Base-by-base conservation (phyloP, 257 asterid species). In the Osmanthus fragrans region DNA sequence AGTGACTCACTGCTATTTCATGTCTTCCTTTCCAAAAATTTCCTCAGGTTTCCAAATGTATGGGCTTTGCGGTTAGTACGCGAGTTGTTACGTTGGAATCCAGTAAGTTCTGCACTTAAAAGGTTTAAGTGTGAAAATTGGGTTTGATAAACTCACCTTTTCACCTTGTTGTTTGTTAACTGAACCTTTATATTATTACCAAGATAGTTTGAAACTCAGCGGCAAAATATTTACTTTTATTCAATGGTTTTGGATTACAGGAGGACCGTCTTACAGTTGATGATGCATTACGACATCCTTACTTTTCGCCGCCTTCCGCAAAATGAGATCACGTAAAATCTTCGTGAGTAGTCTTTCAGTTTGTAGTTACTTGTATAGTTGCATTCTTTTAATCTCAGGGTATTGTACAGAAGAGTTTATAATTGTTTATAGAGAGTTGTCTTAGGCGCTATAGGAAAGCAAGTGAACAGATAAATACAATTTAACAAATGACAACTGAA, bases 261-360 rank as follows among this genome's bases (percentile, higher is more conserved):
- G 98, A 91, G 87, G 95, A 91, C 70, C 89, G 99, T 33, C 85
- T 89, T 37, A 78, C 87, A 70, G 96, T 95, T 74, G 99, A 93
- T 83, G 97, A 95, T 66, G 99, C 98, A 68, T 83, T 95, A 75
- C 83, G 74, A 73, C 99, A 95, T 84, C 99, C 97, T 83, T 95
- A 95, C 81, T 93, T 95, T 81, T 79, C 88, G 33, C 80, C 68
- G 29, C 77, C 81, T 60, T 74, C 81, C 70, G 37, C 8, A 79
- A 82, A 37, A 69, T 70, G 69, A 29, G 29, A 75, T 32, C 45
- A 12, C 39, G 34, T 73, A 3, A 49, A 66, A 58, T 58, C 66
- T 58, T 23, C 30, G 15, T 3, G 11, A 18, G 64, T 21, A 7
- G 66, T 19, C 64, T 54, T 54, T 19, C 9, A 0, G 9, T 58